These are phyloP conservation scores for Rosa lucieae DNA, from an alignment of 306 rosid species.

Conservation along the genomic window DNA sequence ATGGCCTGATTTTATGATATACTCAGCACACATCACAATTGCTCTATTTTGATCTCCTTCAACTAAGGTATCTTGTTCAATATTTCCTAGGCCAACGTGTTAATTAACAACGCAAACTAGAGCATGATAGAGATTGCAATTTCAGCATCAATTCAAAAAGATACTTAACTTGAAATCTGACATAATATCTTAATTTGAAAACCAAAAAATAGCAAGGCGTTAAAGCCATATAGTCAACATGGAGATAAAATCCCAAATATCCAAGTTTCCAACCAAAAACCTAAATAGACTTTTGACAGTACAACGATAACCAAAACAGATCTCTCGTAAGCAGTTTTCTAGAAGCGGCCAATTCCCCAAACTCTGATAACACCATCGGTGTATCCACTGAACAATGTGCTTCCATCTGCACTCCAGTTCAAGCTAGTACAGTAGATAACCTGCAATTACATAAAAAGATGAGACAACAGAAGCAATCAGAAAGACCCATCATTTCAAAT, in stretches of 20 bases:
- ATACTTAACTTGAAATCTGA: background rate
- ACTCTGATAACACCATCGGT: conserved; percentile 94
- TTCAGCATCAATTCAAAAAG: background rate
- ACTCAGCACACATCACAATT: too few relatives aligned
- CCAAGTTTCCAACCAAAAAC: conserved; percentile 37
- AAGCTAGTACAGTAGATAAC: conserved; percentile 82
- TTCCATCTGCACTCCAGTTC: conserved; percentile 95
- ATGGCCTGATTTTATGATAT: too few relatives aligned
- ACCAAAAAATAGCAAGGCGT: conserved; percentile 42
- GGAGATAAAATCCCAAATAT: conserved; percentile 31
- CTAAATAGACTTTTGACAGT: conserved; percentile 34
- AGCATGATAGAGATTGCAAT: background rate
- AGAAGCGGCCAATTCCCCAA: conserved; percentile 84
- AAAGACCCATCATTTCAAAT: background rate
- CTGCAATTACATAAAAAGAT: conserved; percentile 30
- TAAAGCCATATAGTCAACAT: conserved; percentile 47
- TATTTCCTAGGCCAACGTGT: too few relatives aligned
- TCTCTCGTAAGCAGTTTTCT: conserved; percentile 22
- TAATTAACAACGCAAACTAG: too few relatives aligned
- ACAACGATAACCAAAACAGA: conserved; percentile 38
- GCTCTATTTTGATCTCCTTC: background rate
- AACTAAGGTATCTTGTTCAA: background rate
- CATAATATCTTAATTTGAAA: conserved; percentile 24
- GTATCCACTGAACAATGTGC: conserved; percentile 96
- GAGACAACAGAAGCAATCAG: background rate